Evolutionary conservation across 1,139 yeast genomes (phyloP).

Genomic region (Saccharomycopsis hybrid): DNA sequence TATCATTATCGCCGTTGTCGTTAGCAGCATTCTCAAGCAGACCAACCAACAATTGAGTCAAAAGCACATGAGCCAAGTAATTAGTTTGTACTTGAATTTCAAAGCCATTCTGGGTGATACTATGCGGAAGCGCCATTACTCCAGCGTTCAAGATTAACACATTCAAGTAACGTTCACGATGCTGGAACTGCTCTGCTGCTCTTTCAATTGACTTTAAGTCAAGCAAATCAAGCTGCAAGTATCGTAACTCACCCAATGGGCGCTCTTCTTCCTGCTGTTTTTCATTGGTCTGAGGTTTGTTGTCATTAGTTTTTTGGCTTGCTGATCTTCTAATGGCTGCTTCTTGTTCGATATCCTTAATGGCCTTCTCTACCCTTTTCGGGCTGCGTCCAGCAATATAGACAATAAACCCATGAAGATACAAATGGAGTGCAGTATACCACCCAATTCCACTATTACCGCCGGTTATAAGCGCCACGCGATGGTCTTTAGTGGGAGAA

Average conservation of each 20-base stretch:
- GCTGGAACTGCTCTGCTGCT: slow-evolving; percentile 46
- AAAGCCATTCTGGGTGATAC: slow-evolving; percentile 60
- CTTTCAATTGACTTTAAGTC: slow-evolving; percentile 50
- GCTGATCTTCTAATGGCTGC: slow-evolving; percentile 31
- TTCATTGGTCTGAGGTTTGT: no score
- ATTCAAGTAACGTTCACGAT: slow-evolving; percentile 48
- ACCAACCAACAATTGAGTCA: slow-evolving; percentile 58
- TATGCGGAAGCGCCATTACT: slow-evolving; percentile 67
- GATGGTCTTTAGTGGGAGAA: slow-evolving; percentile 5
- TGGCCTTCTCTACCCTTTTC: slow-evolving; percentile 49
- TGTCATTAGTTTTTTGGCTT: not conserved
- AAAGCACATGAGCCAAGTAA: slow-evolving; percentile 66
- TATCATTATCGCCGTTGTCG: no score
- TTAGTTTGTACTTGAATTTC: slow-evolving; percentile 80
- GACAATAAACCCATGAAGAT: slow-evolving; percentile 69
- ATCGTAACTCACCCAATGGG: slow-evolving; percentile 56
- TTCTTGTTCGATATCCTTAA: slow-evolving; percentile 46
- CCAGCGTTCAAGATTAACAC: slow-evolving; percentile 77
- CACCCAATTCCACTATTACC: slow-evolving; percentile 70
- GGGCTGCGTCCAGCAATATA: slow-evolving; percentile 68
- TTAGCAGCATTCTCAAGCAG: slow-evolving; percentile 38
- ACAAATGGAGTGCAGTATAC: slow-evolving; percentile 67
- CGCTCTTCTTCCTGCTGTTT: no score
- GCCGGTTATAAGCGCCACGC: slow-evolving; percentile 19
- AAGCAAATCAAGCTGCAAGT: slow-evolving; percentile 56